A percentile compares a stretch with the other conserved stretches of the same genome.
phyloP scores from a whole-genome alignment of 2,329 filamentous ascomycete species.

The Penicillium rolfsii region DNA sequence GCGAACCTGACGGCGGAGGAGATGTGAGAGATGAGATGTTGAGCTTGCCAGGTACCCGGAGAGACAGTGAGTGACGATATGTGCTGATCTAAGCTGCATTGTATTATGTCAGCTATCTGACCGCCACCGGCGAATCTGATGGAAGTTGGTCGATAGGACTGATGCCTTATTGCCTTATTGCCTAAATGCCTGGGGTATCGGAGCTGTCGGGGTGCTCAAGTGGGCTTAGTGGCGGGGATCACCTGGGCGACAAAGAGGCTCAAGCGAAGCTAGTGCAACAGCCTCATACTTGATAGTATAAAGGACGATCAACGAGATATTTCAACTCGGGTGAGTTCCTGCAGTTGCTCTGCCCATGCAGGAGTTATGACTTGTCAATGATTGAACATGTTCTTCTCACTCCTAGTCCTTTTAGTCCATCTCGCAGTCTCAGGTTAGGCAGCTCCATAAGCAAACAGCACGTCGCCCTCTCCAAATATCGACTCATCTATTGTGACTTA shows the following conservation, averaged over 20 bases:
- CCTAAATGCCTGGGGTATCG: not conserved
- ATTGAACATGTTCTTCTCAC: not conserved
- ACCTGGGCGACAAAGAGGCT: slow-evolving; percentile 17
- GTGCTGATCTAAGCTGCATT: slow-evolving; percentile 38
- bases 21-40: slow-evolving; percentile 28
- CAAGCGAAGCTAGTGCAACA: not conserved
- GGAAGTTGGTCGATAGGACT: slow-evolving; percentile 41
- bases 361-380: not conserved
- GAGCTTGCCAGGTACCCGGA: slow-evolving; percentile 38
- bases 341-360: not conserved
- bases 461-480: no score
- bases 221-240: slow-evolving; percentile 15
- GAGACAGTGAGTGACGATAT: slow-evolving; percentile 41
- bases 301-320: not conserved
- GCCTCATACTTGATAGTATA: not conserved
- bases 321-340: not conserved
- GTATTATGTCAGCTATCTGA: slow-evolving; percentile 31
- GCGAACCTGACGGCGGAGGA: slow-evolving; percentile 24
- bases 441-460: no score
- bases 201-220: not conserved
- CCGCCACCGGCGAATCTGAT: slow-evolving; percentile 42
- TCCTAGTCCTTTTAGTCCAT: not conserved
- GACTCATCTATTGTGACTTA: no score
- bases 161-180: slow-evolving; percentile 14
- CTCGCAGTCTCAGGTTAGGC: no score